Conservation (phyloP, 1,139 yeast genomes). For the Nakaseomyces uthaithaninus region DNA sequence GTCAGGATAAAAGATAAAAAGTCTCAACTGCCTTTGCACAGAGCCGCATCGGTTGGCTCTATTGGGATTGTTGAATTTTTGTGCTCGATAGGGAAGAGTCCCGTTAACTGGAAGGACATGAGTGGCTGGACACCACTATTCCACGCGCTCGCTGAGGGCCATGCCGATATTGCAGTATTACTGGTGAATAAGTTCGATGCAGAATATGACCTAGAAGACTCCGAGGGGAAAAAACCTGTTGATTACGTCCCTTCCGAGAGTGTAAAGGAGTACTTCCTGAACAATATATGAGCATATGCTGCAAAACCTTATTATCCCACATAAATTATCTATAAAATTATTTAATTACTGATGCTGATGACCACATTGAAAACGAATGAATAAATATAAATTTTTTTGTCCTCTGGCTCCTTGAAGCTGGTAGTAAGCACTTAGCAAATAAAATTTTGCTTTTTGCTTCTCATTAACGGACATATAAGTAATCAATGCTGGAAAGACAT, state of each 20-base stretch:
- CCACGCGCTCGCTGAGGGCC: slow-evolving; percentile 89
- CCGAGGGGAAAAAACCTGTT: slow-evolving; percentile 49
- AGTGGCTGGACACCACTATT: slow-evolving; percentile 84
- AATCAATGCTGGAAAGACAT: no score
- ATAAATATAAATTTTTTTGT: no score
- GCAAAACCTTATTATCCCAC: slow-evolving; percentile 34
- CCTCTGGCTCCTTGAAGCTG: no score
- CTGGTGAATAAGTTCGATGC: slow-evolving; percentile 59
- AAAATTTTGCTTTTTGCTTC: no score
- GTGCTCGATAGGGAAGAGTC: slow-evolving; percentile 42
- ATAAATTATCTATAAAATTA: no score
- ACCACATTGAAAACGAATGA: no score
- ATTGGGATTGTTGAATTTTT: slow-evolving; percentile 41
- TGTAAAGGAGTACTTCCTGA: slow-evolving; percentile 39
- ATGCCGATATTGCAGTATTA: slow-evolving; percentile 63
- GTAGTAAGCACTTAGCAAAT: no score
- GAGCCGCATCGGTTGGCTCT: slow-evolving; percentile 80
- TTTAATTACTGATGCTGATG: no score
- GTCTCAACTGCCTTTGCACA: slow-evolving; percentile 61
- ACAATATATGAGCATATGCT: slow-evolving; percentile 12
- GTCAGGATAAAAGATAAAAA: slow-evolving; percentile 58
- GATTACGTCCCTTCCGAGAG: slow-evolving; percentile 58
- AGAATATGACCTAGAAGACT: slow-evolving; percentile 42
- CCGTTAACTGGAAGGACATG: slow-evolving; percentile 59
- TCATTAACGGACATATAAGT: no score